Evolutionary conservation across 441 rosid species (phyloP).

Genomic region (Euphorbia schlechtendalii): DNA sequence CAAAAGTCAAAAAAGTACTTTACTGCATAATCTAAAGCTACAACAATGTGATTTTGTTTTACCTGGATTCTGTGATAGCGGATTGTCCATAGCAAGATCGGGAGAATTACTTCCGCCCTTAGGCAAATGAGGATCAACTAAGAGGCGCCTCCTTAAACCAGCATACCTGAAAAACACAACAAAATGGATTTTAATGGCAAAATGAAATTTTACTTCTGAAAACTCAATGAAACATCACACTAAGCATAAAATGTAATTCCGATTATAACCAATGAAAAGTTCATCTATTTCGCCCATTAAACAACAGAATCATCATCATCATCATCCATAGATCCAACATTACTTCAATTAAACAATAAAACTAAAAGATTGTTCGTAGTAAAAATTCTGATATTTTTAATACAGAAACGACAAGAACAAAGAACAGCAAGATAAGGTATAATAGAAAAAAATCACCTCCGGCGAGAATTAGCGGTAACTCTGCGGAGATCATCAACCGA

Average conservation of each 20-base stretch:
- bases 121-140: slow-evolving; percentile 66
- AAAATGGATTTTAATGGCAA: background rate
- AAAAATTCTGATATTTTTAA: background rate
- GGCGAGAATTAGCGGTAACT: slow-evolving; percentile 76
- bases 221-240: too few species aligned
- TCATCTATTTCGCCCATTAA: too few species aligned
- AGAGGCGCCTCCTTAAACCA: slow-evolving; percentile 63
- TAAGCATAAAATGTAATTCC: too few species aligned
- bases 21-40: too few species aligned
- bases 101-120: slow-evolving; percentile 59
- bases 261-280: too few species aligned
- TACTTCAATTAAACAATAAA: too few species aligned
- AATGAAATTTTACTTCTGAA: too few species aligned
- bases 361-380: background rate
- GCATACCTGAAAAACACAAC: slow-evolving; percentile 50
- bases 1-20: too few species aligned
- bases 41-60: too few species aligned
- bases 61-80: slow-evolving; percentile 93
- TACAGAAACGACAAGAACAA: background rate
- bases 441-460: slow-evolving; percentile 41
- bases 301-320: too few species aligned
- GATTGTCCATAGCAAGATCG: slow-evolving; percentile 72
- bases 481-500: slow-evolving; percentile 72
- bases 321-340: too few species aligned
- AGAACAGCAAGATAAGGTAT: background rate